Percentiles rank a stretch among this genome's conserved stretches.
Conservation (phyloP, 768 basidiomycete species). For the Boletus patriciae region DNA sequence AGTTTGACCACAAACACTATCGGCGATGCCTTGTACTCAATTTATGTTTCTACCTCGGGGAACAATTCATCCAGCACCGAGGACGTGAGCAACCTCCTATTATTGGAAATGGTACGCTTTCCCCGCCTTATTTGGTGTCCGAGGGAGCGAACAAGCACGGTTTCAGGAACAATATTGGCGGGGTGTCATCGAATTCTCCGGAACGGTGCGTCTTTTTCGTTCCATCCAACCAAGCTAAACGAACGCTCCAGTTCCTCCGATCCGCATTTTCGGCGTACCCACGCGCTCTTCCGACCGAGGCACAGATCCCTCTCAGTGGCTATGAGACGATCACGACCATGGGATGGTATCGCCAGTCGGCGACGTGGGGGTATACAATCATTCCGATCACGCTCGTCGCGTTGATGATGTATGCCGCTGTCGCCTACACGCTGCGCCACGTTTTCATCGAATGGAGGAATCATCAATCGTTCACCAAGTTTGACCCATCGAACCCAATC, state of each 20-base stretch:
- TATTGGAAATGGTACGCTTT: conserved; percentile 4
- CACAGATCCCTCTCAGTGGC: background rate
- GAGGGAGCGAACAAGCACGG: no score
- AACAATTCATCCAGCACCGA: background rate
- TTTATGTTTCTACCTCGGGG: background rate
- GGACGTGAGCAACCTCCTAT: background rate
- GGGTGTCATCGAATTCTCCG: conserved; percentile 19
- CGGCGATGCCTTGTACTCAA: conserved; percentile 21
- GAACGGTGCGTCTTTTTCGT: conserved; percentile 8
- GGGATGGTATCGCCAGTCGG: background rate
- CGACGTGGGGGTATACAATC: conserved; percentile 1
- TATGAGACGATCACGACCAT: background rate
- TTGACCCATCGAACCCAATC: conserved; percentile 8
- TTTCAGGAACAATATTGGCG: conserved; percentile 16
- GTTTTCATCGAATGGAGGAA: background rate
- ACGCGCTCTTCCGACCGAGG: background rate
- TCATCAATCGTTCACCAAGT: background rate
- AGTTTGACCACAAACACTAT: conserved; percentile 15
- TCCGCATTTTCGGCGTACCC: conserved; percentile 11
- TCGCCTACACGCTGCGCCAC: conserved; percentile 9
- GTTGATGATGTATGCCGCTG: conserved; percentile 5
- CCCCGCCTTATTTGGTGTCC: no score
- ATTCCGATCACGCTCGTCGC: conserved; percentile 5
- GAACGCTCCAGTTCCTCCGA: background rate
- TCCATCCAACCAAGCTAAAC: background rate